A percentile compares a stretch with the other conserved stretches of the same genome.
phyloP scores from a whole-genome alignment of 805 yeast species.

The Candida arabinofermentans region DNA sequence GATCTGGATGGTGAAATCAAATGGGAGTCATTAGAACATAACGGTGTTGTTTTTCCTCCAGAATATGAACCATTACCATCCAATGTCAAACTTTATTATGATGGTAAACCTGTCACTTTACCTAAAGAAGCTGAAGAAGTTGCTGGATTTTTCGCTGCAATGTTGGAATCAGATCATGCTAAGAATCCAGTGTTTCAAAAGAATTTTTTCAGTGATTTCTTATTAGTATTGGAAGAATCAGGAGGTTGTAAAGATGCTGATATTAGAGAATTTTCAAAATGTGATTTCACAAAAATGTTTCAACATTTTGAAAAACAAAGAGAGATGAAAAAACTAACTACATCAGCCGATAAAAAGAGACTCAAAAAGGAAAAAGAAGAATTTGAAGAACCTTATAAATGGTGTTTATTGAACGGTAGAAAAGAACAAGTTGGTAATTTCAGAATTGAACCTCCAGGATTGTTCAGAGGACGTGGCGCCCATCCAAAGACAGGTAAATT shows the following conservation, averaged over 20 bases:
- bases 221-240: constrained; percentile 57
- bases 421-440: constrained; percentile 92
- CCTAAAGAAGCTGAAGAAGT: constrained; percentile 91
- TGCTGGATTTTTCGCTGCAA: constrained; percentile 90
- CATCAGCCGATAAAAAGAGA: constrained; percentile 71
- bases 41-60: constrained; percentile 93
- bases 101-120: constrained; percentile 68
- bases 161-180: constrained; percentile 85
- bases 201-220: constrained; percentile 82
- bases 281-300: constrained; percentile 76
- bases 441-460: constrained; percentile 92
- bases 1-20: constrained; percentile 71
- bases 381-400: constrained; percentile 75
- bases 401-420: constrained; percentile 79
- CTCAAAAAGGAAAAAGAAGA: constrained; percentile 69
- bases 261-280: constrained; percentile 55
- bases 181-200: constrained; percentile 80
- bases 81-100: constrained; percentile 69
- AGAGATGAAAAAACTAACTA: constrained; percentile 65
- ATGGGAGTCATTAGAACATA: constrained; percentile 85
- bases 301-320: constrained; percentile 65
- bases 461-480: constrained; percentile 94
- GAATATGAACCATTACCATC: constrained; percentile 82
- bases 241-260: constrained; percentile 58
- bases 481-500: constrained; percentile 94